Evolutionary conservation across 768 basidiomycete species (phyloP), one percentile per base, ranked within the genome.

Genomic region (Amanita pallidorosea): DNA sequence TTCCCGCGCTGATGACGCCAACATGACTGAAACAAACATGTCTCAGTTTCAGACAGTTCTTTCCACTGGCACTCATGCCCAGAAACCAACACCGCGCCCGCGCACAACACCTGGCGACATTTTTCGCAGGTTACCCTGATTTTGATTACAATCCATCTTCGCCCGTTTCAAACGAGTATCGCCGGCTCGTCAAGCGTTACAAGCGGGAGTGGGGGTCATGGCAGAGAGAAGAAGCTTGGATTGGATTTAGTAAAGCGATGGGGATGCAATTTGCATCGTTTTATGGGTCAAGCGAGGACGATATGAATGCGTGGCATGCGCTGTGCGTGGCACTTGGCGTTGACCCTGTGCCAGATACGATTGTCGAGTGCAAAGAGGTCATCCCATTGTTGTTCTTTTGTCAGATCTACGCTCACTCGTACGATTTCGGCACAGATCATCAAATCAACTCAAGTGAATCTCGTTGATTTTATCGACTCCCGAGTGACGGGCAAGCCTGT

Each of bases 381-480:
- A 5, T 13, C 7, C 8, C 31, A 11, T 29, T 25, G 25, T 29
- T 29, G 8, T 9, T 38, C 13, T 17, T 8, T 17, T 18, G 38
- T 38, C 17, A 35, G 5, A 4, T 8, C 8, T 17, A 11, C 8
- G 38, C n/a, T 38, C 7, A 38, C 27, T 7, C 27, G 3, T 29
- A 9, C 27, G 31, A 9, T 12, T 12, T 25, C 6, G 25, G 5
- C 25, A 49, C 31, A 52, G 51, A 15, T 52, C 20, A 34, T 52
- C 8, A 45, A 45, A 15, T 52, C 51, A 2, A 52, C 51, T 2
- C 51, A 52, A 5, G 51, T 52, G 22, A 52, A 45, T 20, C n/a
- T 52, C 4, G 36, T 52, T 7, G 51, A 52, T 18, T 41, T 52
- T 22, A 36, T 52, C 20, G 51, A 44, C 15, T 37, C 27, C 17